Percentiles rank a stretch among this genome's conserved stretches.
These are phyloP conservation scores for Onygena corvina DNA, from an alignment of 2,329 filamentous ascomycete genomes.

Conservation along the genomic window DNA sequence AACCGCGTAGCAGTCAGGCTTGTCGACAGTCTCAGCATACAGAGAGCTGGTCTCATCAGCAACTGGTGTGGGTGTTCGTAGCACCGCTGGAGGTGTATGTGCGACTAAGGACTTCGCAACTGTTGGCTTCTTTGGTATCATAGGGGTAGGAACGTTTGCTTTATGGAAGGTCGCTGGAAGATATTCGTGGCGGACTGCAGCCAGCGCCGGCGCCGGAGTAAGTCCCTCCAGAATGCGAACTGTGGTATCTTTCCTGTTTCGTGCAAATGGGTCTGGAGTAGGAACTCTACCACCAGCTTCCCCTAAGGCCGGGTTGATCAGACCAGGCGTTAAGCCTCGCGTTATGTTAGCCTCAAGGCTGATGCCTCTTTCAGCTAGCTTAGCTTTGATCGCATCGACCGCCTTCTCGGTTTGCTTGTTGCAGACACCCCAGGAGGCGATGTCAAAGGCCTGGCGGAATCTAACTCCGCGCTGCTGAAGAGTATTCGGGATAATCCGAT, in stretches of 20 bases:
- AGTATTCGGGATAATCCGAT: slow-evolving; percentile 18
- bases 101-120: too few relatives aligned
- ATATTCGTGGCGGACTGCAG: not conserved
- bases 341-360: slow-evolving; percentile 14
- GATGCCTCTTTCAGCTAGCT: slow-evolving; percentile 9
- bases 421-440: slow-evolving; percentile 22
- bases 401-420: slow-evolving; percentile 17
- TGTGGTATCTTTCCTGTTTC: not conserved
- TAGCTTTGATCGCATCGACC: slow-evolving; percentile 7
- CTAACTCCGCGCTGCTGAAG: slow-evolving; percentile 22
- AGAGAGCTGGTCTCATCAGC: too few relatives aligned
- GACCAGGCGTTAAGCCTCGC: slow-evolving; percentile 16
- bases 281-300: slow-evolving; percentile 13
- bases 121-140: not conserved
- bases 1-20: too few relatives aligned
- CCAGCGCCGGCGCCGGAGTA: not conserved
- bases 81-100: too few relatives aligned
- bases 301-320: slow-evolving; percentile 12
- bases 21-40: too few relatives aligned
- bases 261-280: slow-evolving; percentile 2
- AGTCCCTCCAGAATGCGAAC: not conserved
- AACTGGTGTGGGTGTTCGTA: not conserved
- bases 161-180: not conserved
- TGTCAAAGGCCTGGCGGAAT: slow-evolving; percentile 20
- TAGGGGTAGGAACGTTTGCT: not conserved